Percentiles rank a stretch among this genome's conserved stretches.
Conservation (phyloP, 306 rosid species). For the Prunus armeniaca region DNA sequence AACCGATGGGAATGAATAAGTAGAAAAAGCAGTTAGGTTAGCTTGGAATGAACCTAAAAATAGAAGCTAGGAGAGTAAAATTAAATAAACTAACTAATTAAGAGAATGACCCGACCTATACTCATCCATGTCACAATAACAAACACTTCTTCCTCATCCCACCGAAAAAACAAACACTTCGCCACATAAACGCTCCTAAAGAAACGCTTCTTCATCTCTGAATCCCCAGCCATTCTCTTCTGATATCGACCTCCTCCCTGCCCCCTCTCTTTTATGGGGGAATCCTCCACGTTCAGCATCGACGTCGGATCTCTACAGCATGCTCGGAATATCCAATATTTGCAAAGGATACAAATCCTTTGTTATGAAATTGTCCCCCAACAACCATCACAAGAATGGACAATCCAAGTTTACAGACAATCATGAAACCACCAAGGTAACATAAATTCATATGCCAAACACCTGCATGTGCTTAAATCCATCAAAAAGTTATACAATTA, state of each 20-base stretch:
- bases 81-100: neutral
- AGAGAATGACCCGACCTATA: neutral
- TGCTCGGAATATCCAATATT: slow-evolving; percentile 54
- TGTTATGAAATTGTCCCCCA: slow-evolving; percentile 35
- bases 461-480: neutral
- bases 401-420: slow-evolving; percentile 5
- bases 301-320: slow-evolving; percentile 41
- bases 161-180: neutral
- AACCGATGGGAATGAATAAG: neutral
- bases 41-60: slow-evolving; percentile 2
- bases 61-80: neutral
- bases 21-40: neutral
- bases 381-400: slow-evolving; percentile 13
- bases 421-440: slow-evolving; percentile 28
- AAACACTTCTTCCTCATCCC: neutral
- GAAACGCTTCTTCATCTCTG: slow-evolving; percentile 17
- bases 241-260: neutral
- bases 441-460: neutral
- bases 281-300: slow-evolving; percentile 44
- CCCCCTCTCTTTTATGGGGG: slow-evolving; percentile 42
- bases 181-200: slow-evolving; percentile 7
- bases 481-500: neutral
- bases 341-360: slow-evolving; percentile 50
- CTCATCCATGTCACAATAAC: slow-evolving; percentile 6
- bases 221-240: slow-evolving; percentile 7